Conservation (phyloP, 371 early-diverging fungal genomes). For the Globomyces sp. region DNA sequence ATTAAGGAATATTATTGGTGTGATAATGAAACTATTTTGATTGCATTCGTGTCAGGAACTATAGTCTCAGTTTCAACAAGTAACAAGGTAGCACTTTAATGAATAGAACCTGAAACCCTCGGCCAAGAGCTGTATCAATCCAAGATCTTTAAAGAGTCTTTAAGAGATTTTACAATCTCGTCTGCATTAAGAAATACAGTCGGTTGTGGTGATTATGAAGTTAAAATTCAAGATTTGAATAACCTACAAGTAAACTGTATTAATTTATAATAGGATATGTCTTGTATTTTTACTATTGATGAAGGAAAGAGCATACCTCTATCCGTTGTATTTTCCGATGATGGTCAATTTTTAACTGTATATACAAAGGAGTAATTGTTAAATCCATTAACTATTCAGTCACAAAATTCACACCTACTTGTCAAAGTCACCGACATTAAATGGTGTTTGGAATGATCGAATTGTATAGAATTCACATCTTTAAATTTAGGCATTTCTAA, state of each 20-base stretch:
- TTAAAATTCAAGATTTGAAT: constrained; percentile 47
- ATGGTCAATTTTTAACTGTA: constrained; percentile 47
- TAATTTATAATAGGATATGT: constrained; percentile 32
- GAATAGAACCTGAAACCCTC: constrained; percentile 8
- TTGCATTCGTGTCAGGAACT: constrained; percentile 47
- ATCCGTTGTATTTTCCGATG: constrained; percentile 44
- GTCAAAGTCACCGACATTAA: no score
- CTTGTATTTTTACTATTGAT: constrained; percentile 43
- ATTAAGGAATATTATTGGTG: constrained; percentile 47
- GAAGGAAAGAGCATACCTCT: constrained; percentile 33
- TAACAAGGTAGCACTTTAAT: constrained; percentile 5
- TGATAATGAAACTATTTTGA: constrained; percentile 29
- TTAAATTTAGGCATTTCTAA: no score
- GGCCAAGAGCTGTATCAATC: constrained; percentile 47
- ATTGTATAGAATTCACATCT: no score
- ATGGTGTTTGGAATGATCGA: no score
- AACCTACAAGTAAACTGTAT: constrained; percentile 35
- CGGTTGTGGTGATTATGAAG: constrained; percentile 41
- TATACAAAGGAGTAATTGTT: constrained; percentile 33
- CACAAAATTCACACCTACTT: background rate
- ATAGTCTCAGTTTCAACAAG: constrained; percentile 47
- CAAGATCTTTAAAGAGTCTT: constrained; percentile 35
- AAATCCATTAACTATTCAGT: no score
- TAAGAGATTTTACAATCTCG: constrained; percentile 36
- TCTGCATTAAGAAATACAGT: constrained; percentile 37